Percentiles rank a stretch among this genome's conserved stretches.
Conservation (phyloP, 441 rosid species). For the Omphalea diandra region DNA sequence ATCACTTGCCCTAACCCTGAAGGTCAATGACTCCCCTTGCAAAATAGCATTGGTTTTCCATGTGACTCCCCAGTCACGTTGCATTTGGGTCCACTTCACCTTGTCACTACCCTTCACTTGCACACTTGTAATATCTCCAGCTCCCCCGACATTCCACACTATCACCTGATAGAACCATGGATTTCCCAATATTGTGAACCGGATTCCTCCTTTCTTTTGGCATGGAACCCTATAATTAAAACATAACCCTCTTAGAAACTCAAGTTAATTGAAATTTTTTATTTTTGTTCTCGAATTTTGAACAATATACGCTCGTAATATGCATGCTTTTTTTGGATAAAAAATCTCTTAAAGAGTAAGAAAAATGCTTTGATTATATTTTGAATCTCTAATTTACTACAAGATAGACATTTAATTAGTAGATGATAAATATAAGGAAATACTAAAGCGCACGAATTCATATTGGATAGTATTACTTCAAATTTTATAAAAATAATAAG, state of each 20-base stretch:
- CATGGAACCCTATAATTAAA: conserved; percentile 48
- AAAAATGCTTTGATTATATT: too few species aligned
- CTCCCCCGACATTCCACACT: conserved; percentile 49
- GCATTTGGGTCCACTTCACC: conserved; percentile 42
- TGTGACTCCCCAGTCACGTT: conserved; percentile 46
- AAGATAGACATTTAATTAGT: too few species aligned
- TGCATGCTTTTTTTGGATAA: too few species aligned
- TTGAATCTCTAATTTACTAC: too few species aligned
- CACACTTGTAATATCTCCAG: conserved; percentile 44
- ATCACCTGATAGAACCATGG: conserved; percentile 44
- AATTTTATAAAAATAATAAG: too few species aligned
- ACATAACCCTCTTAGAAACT: background rate
- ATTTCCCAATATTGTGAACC: conserved; percentile 44
- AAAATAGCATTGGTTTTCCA: conserved; percentile 41
- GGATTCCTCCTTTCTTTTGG: conserved; percentile 52
- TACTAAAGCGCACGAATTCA: too few species aligned
- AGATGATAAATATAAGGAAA: too few species aligned
- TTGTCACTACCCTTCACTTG: conserved; percentile 43
- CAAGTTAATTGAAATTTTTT: background rate
- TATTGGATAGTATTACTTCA: too few species aligned
- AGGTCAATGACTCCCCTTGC: conserved; percentile 40
- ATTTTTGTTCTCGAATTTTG: too few species aligned
- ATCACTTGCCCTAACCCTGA: conserved; percentile 45
- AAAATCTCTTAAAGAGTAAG: too few species aligned
- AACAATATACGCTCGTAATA: too few species aligned